Evolutionary conservation across 1,284 basidiomycete genomes (phyloP), one percentile per base, ranked within the genome.

Genomic region (Phylloporus sp.): DNA sequence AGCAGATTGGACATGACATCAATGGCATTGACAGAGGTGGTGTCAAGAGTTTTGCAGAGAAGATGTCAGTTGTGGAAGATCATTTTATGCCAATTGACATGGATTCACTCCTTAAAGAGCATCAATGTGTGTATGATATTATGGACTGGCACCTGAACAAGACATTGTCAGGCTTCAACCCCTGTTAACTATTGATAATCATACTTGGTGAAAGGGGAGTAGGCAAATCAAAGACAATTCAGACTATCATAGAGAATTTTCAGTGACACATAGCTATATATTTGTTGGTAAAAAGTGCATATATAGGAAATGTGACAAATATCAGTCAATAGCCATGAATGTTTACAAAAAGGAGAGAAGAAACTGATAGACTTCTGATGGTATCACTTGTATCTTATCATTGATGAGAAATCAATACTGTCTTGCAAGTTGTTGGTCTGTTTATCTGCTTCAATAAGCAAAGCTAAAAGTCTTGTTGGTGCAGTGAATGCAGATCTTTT

Each of bases 141-240:
- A 68, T 81, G 7, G 27, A 55, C 3, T 73, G 72, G 68, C 81
- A 82, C 57, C 43, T 80, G 5, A 14, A 72, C 0, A 57, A 75
- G 29, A 81, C 69, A 3, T 29, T 79, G 11, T 43, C 58, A 5
- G 75, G 74, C 3, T 35, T 53, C 2, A 47, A 71, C 0, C 72
- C 73, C 7, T 66, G 64, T 5, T 80, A 73, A 17, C 68, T 83
- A 1, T 69, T 70, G 0, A 79, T 82, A 79, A 27, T 77, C 4
- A 68, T 82, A 4, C 66, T 75, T 20, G 81, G 81, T 2, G 78
- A 81, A 67, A 81, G 81, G 2, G 81, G 82, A 0, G 81, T 79
- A 2, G 82, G 81, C 0, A 83, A 83, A 65, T 82, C 80, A 2
- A 66, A 68, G 27, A 78, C 81, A 1, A 81, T 82, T 29, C 78